Base-by-base conservation (phyloP, 345 rosid species). In the Alliaria petiolata region DNA sequence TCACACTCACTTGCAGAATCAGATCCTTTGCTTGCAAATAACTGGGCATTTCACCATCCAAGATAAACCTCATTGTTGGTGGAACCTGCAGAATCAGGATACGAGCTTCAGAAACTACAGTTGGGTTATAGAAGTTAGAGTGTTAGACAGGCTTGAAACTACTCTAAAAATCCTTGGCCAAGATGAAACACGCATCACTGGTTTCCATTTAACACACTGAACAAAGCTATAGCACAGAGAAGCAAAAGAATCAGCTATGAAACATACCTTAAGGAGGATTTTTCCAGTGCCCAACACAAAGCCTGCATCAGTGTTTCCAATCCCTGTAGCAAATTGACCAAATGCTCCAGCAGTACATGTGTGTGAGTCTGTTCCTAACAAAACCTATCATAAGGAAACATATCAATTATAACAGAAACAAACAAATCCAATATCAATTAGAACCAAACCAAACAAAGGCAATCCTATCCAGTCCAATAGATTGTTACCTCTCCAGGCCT, bases 341-440 rank as follows among this genome's bases (percentile, higher is more conserved):
- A 95, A 95, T 55, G 99, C 98, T 80, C 96, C 99, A 46, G 96
- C 97, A 57, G 97, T 95, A 71, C 99, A 95, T 10, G 99, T 91
- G 82, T 95, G 98, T 12, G 99, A 95, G 53, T 95, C 99, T 17
- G 98, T 91, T 55, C 99, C 99, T 58, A 95, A 50, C 66, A 95
- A 71, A 66, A 95, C 99, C 99, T 95, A 82, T 60, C 39, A 58
- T 25, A 61, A 78, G 35, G 1, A 7, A n/a, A 22, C 19, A 71
- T 43, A 39, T 53, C n/a, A 49, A 59, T 34, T 30, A 53, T 26
- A 11, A 4, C n/a, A 62, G 2, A 65, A 56, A 14, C 30, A 36
- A 64, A 39, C 17, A 34, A 49, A 17, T 11, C 19, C 10, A 52
- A 69, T 25, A 42, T 55, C 55, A 53, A 62, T 26, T 28, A 54